Evolutionary conservation across 192 early-diverging fungal species (phyloP).

Genomic region (Rhizoclosmatium globosum): DNA sequence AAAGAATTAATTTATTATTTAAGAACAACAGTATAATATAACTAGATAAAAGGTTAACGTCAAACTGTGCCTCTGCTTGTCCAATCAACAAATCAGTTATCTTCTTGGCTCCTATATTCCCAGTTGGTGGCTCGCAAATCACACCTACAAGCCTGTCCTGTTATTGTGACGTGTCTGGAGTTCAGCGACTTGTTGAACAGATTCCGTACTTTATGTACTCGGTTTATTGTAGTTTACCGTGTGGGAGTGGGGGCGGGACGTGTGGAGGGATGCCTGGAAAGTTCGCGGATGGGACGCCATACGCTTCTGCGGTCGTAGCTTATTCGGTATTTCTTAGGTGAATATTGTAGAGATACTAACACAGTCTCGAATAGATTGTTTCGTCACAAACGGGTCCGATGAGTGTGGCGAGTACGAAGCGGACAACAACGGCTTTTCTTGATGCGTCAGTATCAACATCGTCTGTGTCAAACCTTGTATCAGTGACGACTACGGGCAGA

Average conservation of each 20-base stretch:
- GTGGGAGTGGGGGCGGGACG: slow-evolving; percentile 10
- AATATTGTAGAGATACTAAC: not conserved
- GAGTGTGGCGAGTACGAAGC: too few species aligned
- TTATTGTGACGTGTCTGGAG: slow-evolving; percentile 30
- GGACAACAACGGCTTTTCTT: not conserved
- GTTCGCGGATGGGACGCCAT: slow-evolving; percentile 22
- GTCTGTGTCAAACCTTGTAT: not conserved
- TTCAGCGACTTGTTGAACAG: slow-evolving; percentile 1
- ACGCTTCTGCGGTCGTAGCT: slow-evolving; percentile 14
- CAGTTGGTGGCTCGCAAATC: not conserved
- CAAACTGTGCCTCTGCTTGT: not conserved
- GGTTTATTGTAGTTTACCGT: slow-evolving; percentile 21
- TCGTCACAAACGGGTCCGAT: not conserved
- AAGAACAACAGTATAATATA: too few species aligned
- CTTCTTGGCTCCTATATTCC: slow-evolving; percentile 16
- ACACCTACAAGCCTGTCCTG: slow-evolving; percentile 5
- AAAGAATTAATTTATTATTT: too few species aligned
- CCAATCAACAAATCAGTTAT: slow-evolving; percentile 19
- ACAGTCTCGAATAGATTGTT: not conserved
- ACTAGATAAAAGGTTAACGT: too few species aligned
- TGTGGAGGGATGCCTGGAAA: slow-evolving; percentile 32
- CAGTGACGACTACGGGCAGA: not conserved
- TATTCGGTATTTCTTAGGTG: slow-evolving; percentile 14
- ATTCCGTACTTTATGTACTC: slow-evolving; percentile 31
- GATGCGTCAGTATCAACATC: not conserved